Base-by-base conservation (phyloP, 805 yeast genomes). In the Blastobotrys attinorum region DNA sequence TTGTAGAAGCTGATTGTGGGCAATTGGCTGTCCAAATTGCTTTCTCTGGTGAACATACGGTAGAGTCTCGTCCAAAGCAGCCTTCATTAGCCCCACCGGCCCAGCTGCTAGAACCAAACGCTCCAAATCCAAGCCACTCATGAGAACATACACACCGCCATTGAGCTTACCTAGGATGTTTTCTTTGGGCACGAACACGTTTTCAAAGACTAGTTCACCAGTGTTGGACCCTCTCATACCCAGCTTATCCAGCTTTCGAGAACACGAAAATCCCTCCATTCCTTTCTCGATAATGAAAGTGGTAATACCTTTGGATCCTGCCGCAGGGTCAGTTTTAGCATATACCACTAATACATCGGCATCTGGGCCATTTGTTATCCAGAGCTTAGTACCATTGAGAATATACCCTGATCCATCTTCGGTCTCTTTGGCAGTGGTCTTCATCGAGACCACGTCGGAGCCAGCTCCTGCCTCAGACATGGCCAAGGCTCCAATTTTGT, bases 361-460 rank as follows among this genome's bases (percentile, higher is more conserved):
- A 37, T 59, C 61, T 2, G 63, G 63, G 4, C 63, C 63, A 44
- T 59, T 59, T 40, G 63, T 59, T 51, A 59, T 59, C 63, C 63
- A 59, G 56, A 59, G 53, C 46, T 59, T 59, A 33, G 62, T 48
- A 7, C 63, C 63, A 41, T 57, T 58, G 31, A 59, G 45, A 3
- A 53, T 27, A 41, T 53, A 59, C 11, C 60, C 60, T 4, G 54
- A 49, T 15, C 57, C 58, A 21, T 54, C 61, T 33, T 56, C 56
- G 22, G 57, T 50, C 31, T 39, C 47, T 29, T 40, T 47, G 42
- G 63, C 63, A 11, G 54, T 48, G 18, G 63, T 59, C 44, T 54
- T 55, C 63, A 59, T 59, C 38, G 55, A 45, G 4, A 59, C 62
- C 2, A 59, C 63, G 34, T 59, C 63, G 10, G 60, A 56, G 16